Conservation (phyloP, 805 yeast species). For the Wickerhamomyces alni region DNA sequence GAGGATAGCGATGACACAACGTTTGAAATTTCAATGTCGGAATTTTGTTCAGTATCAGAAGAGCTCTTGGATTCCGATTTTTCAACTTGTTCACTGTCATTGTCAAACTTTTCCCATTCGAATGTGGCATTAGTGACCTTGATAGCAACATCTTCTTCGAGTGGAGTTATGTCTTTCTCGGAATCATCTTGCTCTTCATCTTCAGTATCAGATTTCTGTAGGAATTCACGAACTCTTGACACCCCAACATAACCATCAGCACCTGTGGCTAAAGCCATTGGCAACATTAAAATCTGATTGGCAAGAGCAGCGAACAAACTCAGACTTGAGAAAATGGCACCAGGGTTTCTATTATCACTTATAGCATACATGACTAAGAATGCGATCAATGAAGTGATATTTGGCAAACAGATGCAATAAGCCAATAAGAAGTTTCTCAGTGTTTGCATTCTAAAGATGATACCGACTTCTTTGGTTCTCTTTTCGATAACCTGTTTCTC, state of each 20-base stretch:
- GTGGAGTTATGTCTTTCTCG: neutral
- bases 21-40: conserved; percentile 4
- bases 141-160: conserved; percentile 36
- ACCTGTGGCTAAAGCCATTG: conserved; percentile 62
- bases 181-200: conserved; percentile 26
- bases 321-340: conserved; percentile 62
- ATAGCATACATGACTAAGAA: conserved; percentile 37
- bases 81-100: conserved; percentile 34
- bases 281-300: conserved; percentile 60
- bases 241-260: conserved; percentile 64
- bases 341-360: conserved; percentile 40
- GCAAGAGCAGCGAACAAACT: conserved; percentile 60
- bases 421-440: conserved; percentile 50
- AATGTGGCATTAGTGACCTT: conserved; percentile 48
- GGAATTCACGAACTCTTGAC: conserved; percentile 46
- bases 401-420: conserved; percentile 42
- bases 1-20: neutral
- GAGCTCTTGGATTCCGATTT: neutral
- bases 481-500: conserved; percentile 42
- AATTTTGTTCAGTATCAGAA: too few species aligned
- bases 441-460: conserved; percentile 53
- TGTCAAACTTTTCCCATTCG: conserved; percentile 56
- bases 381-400: conserved; percentile 50
- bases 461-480: conserved; percentile 52
- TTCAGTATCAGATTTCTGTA: conserved; percentile 41